Percentiles rank a stretch among this genome's conserved stretches.
Conservation (phyloP, 371 early-diverging fungal species). For the Funneliformis caledonium region DNA sequence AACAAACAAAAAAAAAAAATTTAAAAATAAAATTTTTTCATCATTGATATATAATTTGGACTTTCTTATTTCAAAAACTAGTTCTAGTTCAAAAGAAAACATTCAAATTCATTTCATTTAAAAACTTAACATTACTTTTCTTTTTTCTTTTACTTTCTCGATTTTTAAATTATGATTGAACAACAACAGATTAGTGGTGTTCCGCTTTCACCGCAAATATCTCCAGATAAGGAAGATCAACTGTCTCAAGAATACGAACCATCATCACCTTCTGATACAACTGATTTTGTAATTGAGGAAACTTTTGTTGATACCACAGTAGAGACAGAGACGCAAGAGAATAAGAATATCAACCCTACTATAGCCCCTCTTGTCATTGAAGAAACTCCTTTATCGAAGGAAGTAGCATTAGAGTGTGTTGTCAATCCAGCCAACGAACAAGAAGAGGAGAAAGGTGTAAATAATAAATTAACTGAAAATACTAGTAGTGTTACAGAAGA, state of each 20-base stretch:
- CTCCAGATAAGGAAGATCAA: background rate
- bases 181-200: background rate
- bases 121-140: background rate
- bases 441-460: background rate
- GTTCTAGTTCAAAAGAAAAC: too few relatives aligned
- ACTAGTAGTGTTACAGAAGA: background rate
- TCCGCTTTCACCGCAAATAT: conserved; percentile 10
- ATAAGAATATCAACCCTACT: background rate
- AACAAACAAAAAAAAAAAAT: too few relatives aligned
- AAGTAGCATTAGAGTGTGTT: too few relatives aligned
- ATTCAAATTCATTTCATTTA: too few relatives aligned
- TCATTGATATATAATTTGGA: too few relatives aligned
- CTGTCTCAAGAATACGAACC: background rate
- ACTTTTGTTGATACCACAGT: background rate
- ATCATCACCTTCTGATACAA: background rate
- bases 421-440: background rate
- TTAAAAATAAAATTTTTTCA: too few relatives aligned
- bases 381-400: background rate
- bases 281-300: background rate
- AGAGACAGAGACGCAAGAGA: background rate
- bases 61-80: too few relatives aligned
- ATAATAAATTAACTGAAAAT: background rate
- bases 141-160: background rate
- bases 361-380: background rate
- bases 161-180: background rate